Base-by-base conservation (phyloP, 805 yeast genomes). In the Candida jianshihensis region DNA sequence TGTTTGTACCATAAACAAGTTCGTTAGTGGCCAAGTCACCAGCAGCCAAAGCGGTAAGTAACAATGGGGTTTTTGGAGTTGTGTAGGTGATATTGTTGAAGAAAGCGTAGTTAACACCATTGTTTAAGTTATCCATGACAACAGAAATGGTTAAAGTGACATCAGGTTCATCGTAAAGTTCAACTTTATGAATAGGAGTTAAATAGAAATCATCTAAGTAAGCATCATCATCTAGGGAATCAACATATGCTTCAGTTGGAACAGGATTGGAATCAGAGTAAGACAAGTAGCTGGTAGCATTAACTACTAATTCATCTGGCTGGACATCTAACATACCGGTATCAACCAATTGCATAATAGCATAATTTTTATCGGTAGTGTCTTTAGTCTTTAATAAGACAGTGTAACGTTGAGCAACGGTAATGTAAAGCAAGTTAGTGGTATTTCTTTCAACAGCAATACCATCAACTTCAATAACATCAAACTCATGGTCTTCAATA, bases 91-190 rank as follows among this genome's bases (percentile, higher is more conserved):
- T 68, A 57, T 86, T 81, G 70, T 90, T 89, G 81, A 90, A 87
- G 66, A 90, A 83, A n/a, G 97, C 97, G 57, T 92, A 92, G 67
- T 88, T 88, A 44, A 81, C 70, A 67, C 98, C 98, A 60, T 87
- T 68, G 33, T 70, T 72, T 61, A 92, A 70, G 68, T 86, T 85
- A 59, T 81, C 80, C 97, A 92, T 88, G 19, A 61, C 57, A 39
- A 92, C 89, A 49, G 77, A 78, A 35, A 92, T 66, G n/a, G 75
- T 69, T 51, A 88, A 70, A 38, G 68, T 67, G 47, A 71, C 68
- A 56, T 86, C 95, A 12, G 89, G 78, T 18, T 81, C 85, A 30
- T 73, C 83, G 26, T 62, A 68, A 21, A 74, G 51, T 39, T 71
- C 77, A 66, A 59, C 64, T 38, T 70, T 71, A 30, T 71, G 70